Conservation (phyloP, 1,284 basidiomycete genomes). For the Mycena sp. region DNA sequence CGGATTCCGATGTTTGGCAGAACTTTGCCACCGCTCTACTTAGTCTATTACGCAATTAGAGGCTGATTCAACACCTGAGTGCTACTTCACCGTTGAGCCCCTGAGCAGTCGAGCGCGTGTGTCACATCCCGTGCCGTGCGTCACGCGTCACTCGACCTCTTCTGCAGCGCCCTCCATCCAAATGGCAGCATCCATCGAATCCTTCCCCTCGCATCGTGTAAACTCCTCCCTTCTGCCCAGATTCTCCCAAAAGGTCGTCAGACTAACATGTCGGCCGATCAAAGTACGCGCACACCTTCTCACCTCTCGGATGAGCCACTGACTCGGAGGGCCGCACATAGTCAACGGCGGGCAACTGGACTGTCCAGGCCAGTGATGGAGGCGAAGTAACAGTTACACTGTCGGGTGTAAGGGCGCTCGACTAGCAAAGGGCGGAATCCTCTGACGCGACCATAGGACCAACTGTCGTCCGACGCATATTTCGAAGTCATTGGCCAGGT, state of each 20-base stretch:
- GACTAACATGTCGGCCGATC: constrained; percentile 26
- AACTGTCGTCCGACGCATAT: constrained; percentile 10
- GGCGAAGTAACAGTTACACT: constrained; percentile 26
- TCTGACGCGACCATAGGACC: not conserved
- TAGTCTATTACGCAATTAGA: too few species aligned
- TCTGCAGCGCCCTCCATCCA: not conserved
- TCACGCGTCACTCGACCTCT: not conserved
- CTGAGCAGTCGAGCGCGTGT: not conserved
- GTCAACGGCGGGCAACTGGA: constrained; percentile 18
- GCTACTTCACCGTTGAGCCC: not conserved
- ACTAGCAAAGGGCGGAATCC: not conserved
- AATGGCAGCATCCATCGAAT: not conserved
- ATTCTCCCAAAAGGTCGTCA: constrained; percentile 19
- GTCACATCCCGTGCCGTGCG: constrained; percentile 16
- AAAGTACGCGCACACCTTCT: constrained; percentile 4
- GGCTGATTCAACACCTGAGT: too few species aligned
- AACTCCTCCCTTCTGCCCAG: constrained; percentile 27
- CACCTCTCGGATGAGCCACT: too few species aligned
- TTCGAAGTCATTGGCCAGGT: constrained; percentile 28
- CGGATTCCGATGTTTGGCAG: too few species aligned
- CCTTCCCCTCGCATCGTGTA: constrained; percentile 6
- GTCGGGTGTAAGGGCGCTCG: constrained; percentile 18
- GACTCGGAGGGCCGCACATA: not conserved
- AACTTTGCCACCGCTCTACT: too few species aligned
- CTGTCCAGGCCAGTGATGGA: constrained; percentile 29